Percentiles rank a stretch among this genome's conserved stretches.
Conservation (phyloP, 2,329 filamentous ascomycete genomes). For the Diaporthe batatas region DNA sequence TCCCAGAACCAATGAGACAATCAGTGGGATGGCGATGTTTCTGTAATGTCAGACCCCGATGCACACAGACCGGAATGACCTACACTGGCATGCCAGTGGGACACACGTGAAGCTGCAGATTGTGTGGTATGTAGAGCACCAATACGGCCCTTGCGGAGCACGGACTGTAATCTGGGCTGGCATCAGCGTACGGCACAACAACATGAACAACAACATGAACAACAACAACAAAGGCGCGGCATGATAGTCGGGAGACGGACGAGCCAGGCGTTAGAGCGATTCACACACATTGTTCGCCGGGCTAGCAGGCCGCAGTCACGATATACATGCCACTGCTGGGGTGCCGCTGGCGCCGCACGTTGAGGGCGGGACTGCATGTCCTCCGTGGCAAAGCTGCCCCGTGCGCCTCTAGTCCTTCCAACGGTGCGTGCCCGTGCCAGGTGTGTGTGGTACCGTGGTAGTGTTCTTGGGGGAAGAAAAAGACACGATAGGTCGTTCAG, state of each 20-base stretch:
- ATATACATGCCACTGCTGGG: conserved; percentile 11
- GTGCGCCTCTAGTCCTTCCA: conserved; percentile 20
- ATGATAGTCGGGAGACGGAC: background rate
- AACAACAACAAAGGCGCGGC: conserved; percentile 29
- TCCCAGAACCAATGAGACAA: conserved; percentile 30
- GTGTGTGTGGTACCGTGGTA: conserved; percentile 13
- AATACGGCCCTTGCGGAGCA: conserved; percentile 20
- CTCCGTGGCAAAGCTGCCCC: conserved; percentile 20
- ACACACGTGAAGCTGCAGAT: conserved; percentile 31
- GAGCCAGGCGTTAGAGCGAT: background rate
- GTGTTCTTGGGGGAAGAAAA: conserved; percentile 33
- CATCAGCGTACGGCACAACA: conserved; percentile 4
- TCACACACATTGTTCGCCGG: background rate
- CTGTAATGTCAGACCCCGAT: conserved; percentile 36
- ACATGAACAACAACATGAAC: background rate
- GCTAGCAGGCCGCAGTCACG: conserved; percentile 4
- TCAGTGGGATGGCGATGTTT: conserved; percentile 27
- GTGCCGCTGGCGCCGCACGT: conserved; percentile 26
- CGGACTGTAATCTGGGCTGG: background rate
- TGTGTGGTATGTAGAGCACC: conserved; percentile 26
- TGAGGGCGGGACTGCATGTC: conserved; percentile 19
- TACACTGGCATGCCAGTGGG: conserved; percentile 13
- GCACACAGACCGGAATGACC: conserved; percentile 32
- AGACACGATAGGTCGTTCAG: conserved; percentile 28
- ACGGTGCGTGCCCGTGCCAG: conserved; percentile 27